These are phyloP conservation scores for Zymoseptoria pseudotritici DNA, from an alignment of 2,329 filamentous ascomycete species.

Conservation along the genomic window DNA sequence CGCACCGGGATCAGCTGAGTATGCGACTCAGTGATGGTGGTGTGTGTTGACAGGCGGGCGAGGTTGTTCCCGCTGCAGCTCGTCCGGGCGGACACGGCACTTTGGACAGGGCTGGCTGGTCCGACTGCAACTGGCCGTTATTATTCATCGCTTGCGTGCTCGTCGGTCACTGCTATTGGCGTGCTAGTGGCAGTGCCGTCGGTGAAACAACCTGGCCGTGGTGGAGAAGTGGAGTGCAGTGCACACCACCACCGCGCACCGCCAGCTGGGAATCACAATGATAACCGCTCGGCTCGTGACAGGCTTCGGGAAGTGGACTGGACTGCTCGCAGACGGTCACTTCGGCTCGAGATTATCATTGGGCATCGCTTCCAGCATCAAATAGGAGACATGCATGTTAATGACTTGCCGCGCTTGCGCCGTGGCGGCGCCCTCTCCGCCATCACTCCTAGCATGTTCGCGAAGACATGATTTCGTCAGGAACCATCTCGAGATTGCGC, in stretches of 20 bases:
- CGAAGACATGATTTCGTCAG: no score
- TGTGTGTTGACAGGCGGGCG: neutral
- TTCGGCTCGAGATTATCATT: neutral
- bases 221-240: neutral
- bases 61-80: neutral
- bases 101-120: neutral
- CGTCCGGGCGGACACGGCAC: neutral
- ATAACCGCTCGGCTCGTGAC: neutral
- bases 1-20: neutral
- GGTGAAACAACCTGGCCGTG: neutral
- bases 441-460: neutral
- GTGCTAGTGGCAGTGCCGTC: neutral
- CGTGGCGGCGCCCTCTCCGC: neutral
- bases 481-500: no score
- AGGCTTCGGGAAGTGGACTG: neutral
- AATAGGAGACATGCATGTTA: neutral
- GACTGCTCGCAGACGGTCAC: neutral
- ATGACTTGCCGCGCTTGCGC: neutral
- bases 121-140: neutral
- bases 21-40: neutral
- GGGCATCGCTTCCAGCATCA: neutral
- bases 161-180: neutral
- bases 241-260: neutral
- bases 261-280: neutral
- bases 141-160: neutral